These are phyloP conservation scores for Cyberlindnera bimundalis DNA, from an alignment of 805 yeast genomes.

Conservation along the genomic window DNA sequence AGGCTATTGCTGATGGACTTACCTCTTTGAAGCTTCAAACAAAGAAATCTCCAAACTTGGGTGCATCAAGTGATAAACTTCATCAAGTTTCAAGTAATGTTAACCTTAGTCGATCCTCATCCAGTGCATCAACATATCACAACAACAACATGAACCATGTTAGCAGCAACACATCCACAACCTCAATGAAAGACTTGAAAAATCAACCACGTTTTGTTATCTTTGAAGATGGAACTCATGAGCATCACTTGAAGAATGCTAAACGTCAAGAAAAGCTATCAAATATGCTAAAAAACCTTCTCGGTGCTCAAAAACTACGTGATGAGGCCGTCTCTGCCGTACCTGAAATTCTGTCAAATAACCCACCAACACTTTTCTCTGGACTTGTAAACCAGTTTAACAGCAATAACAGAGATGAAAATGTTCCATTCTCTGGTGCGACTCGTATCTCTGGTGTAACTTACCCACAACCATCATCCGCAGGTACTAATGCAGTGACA, in stretches of 20 bases:
- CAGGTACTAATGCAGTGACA: slow-evolving; percentile 1
- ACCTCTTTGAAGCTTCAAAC: slow-evolving; percentile 8
- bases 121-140: slow-evolving; percentile 19
- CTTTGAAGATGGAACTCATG: slow-evolving; percentile 71
- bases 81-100: slow-evolving; percentile 11
- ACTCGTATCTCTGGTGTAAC: slow-evolving; percentile 24
- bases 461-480: slow-evolving; percentile 1
- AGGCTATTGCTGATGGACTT: slow-evolving; percentile 6
- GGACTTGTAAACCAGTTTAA: slow-evolving; percentile 61
- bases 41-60: slow-evolving; percentile 14
- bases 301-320: slow-evolving; percentile 70
- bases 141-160: slow-evolving; percentile 1
- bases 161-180: slow-evolving; percentile 1
- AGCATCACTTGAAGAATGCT: slow-evolving; percentile 72
- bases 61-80: slow-evolving; percentile 8
- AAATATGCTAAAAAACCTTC: slow-evolving; percentile 68
- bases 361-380: slow-evolving; percentile 71
- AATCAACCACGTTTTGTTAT: slow-evolving; percentile 42
- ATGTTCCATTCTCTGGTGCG: slow-evolving; percentile 34
- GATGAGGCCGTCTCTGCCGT: slow-evolving; percentile 73
- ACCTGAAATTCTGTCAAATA: slow-evolving; percentile 54
- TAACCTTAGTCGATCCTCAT: slow-evolving; percentile 24
- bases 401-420: slow-evolving; percentile 41
- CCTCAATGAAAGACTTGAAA: slow-evolving; percentile 9
- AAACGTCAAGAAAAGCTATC: slow-evolving; percentile 75